Percentiles rank a stretch among this genome's conserved stretches.
These are phyloP conservation scores for Calonectria pauciramosa DNA, from an alignment of 2,329 filamentous ascomycete genomes.

Conservation along the genomic window DNA sequence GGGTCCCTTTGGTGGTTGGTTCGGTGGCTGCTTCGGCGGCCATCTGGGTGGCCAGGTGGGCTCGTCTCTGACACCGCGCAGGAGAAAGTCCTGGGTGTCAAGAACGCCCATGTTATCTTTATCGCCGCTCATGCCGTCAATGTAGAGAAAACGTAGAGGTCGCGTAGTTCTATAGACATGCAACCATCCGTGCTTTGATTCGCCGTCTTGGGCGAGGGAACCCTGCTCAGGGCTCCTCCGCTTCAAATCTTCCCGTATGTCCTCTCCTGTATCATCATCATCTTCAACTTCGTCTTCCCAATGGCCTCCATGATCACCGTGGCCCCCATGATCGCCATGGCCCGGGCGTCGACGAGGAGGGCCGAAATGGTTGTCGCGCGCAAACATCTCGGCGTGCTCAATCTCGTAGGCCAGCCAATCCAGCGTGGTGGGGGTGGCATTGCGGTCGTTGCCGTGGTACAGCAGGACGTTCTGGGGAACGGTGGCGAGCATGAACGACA, in stretches of 20 bases:
- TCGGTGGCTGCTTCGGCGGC: constrained; percentile 17
- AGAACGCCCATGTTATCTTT: constrained; percentile 56
- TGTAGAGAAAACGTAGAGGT: constrained; percentile 64
- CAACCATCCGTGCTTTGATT: constrained; percentile 57
- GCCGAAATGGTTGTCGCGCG: constrained; percentile 37
- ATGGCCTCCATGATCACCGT: neutral
- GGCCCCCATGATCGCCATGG: neutral
- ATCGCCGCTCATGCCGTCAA: constrained; percentile 69
- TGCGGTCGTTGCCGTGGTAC: constrained; percentile 66
- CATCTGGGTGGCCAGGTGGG: neutral
- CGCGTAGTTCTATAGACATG: constrained; percentile 66
- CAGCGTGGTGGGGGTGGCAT: constrained; percentile 60
- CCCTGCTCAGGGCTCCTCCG: neutral
- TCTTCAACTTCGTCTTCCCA: neutral
- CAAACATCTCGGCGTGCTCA: constrained; percentile 72
- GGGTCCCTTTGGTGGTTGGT: constrained; percentile 41
- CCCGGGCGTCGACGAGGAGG: neutral
- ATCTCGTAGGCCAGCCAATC: constrained; percentile 76
- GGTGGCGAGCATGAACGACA: constrained; percentile 70
- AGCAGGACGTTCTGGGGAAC: constrained; percentile 68
- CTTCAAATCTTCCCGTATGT: neutral
- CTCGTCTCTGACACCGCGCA: constrained; percentile 11
- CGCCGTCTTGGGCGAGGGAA: neutral
- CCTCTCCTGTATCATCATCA: neutral
- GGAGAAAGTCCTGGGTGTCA: constrained; percentile 13